Evolutionary conservation across 2,329 filamentous ascomycete genomes (phyloP), one percentile per base, ranked within the genome.

Genomic region (Fusarium hostae): DNA sequence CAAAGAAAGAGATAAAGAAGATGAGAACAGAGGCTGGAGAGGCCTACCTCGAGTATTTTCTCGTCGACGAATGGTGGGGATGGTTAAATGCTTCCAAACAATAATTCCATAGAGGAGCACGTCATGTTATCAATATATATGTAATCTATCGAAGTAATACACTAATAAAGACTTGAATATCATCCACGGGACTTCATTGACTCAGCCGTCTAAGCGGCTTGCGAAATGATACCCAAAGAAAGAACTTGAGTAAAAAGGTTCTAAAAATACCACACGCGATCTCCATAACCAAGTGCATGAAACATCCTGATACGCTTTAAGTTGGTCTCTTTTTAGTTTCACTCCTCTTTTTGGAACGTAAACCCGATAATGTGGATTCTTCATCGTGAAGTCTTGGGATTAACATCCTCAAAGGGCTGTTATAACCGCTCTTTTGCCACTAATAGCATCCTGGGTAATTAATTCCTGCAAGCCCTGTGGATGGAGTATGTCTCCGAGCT

Each of bases 11-110:
- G 7, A 4, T 6, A 3, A 13, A 6, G 4, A 9, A 48, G 16
- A 13, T 9, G 2, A 4, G 9, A 51, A 20, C 3, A 9, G 16
- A 20, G 22, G 16, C 11, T 22, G 26, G 26, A 26, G 26, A 26
- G 26, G 26, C 26, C 6, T 26, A 6, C 26, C 26, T 6, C 26
- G 26, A 26, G 5, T 26, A 6, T 26, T 26, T 6, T 26, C 26
- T 26, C 26, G 26, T 26, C 5, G 5, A 26, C 6, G 26, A 26
- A 26, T 26, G 6, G 6, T 12, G 0, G 2, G 3, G 1, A 45
- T 7, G 18, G 12, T 1, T 9, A 7, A 28, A 28, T n/a, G 13
- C n/a, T 15, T 26, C 6, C 6, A 44, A 11, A n/a, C 20, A 30
- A 5, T 5, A 34, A 13, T 24, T 9, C 5, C 10, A 48, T 22